Percentiles rank a stretch among this genome's conserved stretches.
Conservation (phyloP, 148 eudicot genomes). For the Selenicereus undatus region DNA sequence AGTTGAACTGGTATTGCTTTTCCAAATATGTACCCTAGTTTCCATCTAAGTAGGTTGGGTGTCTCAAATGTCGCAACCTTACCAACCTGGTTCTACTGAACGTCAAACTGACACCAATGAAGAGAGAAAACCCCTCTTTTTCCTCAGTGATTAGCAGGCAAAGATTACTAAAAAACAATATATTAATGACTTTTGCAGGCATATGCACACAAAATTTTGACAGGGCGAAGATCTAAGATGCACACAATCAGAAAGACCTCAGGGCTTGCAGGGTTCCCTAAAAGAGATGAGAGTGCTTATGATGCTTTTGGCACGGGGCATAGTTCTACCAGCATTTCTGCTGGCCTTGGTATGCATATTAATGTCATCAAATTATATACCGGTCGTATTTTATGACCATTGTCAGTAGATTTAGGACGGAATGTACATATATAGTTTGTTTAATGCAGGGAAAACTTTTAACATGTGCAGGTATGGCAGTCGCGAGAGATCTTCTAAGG, state of each 20-base stretch:
- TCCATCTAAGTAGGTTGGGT: too few species aligned
- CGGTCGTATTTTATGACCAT: background rate
- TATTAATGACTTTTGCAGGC: constrained; percentile 41
- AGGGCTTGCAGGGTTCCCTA: constrained; percentile 77
- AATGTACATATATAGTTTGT: too few species aligned
- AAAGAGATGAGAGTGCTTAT: constrained; percentile 69
- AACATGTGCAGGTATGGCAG: constrained; percentile 56
- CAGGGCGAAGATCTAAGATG: constrained; percentile 81
- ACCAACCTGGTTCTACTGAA: too few species aligned
- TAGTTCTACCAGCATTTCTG: constrained; percentile 88
- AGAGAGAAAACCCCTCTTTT: background rate
- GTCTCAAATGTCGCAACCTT: too few species aligned
- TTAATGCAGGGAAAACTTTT: background rate
- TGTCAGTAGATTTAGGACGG: background rate
- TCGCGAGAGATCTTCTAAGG: constrained; percentile 69
- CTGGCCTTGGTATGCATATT: constrained; percentile 57
- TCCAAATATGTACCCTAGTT: too few species aligned
- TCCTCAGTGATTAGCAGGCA: too few species aligned
- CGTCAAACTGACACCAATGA: background rate
- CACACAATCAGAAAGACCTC: constrained; percentile 68
- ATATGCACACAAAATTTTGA: constrained; percentile 71
- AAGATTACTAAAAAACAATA: background rate
- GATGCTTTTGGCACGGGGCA: constrained; percentile 89
- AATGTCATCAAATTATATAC: background rate
- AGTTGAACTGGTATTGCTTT: background rate